Conservation (phyloP, 768 basidiomycete species). For the Russula griseocarnosa region DNA sequence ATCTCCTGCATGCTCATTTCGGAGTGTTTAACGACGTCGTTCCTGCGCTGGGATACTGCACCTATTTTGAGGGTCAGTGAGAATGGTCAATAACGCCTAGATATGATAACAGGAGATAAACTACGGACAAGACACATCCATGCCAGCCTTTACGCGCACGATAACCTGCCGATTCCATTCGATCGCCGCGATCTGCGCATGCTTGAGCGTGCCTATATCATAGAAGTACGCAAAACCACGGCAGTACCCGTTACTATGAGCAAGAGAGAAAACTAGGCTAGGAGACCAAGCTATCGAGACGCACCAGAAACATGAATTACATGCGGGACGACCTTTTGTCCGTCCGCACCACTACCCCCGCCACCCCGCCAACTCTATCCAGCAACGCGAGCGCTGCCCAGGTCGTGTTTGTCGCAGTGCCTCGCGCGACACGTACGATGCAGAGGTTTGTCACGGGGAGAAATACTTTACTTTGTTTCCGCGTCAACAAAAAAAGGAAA, state of each 20-base stretch:
- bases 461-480: conserved; percentile 72
- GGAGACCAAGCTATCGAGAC: conserved; percentile 32
- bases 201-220: conserved; percentile 75
- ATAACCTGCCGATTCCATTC: conserved; percentile 66
- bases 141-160: conserved; percentile 50
- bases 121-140: conserved; percentile 3
- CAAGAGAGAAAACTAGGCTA: not conserved
- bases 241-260: not conserved
- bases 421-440: conserved; percentile 77
- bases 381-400: conserved; percentile 78
- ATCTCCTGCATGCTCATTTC: conserved; percentile 15
- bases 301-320: conserved; percentile 78
- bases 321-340: conserved; percentile 53
- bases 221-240: not conserved
- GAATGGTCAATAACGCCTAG: not conserved
- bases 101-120: not conserved
- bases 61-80: not conserved
- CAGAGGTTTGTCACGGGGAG: conserved; percentile 76
- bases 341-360: conserved; percentile 37
- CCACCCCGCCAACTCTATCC: conserved; percentile 50
- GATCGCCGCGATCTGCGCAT: conserved; percentile 74
- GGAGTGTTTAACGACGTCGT: not conserved
- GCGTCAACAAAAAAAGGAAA: not conserved
- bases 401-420: conserved; percentile 69
- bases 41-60: not conserved